These are phyloP conservation scores for Tylopilus subfusipes DNA, from an alignment of 768 basidiomycete genomes.

Conservation along the genomic window DNA sequence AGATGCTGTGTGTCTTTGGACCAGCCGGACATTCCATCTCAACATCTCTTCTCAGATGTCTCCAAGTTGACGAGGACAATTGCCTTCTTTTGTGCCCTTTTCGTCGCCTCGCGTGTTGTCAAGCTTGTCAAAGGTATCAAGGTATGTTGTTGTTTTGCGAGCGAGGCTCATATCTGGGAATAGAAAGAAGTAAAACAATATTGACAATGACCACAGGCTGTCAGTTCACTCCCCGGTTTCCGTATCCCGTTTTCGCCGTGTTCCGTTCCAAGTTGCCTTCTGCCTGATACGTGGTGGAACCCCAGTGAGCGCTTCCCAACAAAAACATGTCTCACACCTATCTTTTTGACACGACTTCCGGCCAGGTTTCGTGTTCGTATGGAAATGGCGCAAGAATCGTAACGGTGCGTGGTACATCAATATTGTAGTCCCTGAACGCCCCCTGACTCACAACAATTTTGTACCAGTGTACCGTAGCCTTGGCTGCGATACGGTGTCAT, in stretches of 20 bases:
- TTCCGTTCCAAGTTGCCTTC: neutral
- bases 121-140: constrained; percentile 16
- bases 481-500: constrained; percentile 14
- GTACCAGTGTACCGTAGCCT: constrained; percentile 11
- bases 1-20: neutral
- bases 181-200: neutral
- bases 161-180: neutral
- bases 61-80: neutral
- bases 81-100: neutral
- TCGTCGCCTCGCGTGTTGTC: constrained; percentile 12
- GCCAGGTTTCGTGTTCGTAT: constrained; percentile 12
- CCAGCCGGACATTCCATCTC: neutral
- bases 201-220: neutral
- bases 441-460: neutral
- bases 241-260: constrained; percentile 15
- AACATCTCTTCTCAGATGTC: neutral
- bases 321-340: neutral
- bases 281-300: constrained; percentile 17
- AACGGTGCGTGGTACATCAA: constrained; percentile 10
- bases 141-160: neutral
- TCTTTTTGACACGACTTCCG: neutral
- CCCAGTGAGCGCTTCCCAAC: constrained; percentile 7
- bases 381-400: constrained; percentile 17
- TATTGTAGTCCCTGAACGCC: neutral
- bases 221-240: constrained; percentile 16